These are phyloP conservation scores for Diospyros lotus DNA, from an alignment of 148 eudicot genomes.

Conservation along the genomic window DNA sequence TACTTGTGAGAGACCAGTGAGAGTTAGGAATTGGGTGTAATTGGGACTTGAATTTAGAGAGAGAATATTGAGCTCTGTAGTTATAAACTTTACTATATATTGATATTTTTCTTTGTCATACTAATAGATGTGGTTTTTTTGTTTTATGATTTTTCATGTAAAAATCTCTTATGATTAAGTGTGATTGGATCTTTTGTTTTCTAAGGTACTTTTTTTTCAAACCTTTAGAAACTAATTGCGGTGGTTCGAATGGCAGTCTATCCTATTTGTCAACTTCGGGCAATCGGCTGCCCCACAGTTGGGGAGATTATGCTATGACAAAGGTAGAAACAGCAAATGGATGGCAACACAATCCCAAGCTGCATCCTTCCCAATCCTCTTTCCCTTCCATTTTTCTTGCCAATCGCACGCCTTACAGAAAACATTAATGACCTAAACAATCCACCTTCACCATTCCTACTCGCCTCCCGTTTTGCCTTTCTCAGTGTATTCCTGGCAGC, in stretches of 20 bases:
- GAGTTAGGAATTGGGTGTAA: too few relatives aligned
- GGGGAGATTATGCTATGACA: constrained; percentile 37
- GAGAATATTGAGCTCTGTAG: too few relatives aligned
- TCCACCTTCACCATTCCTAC: constrained; percentile 10
- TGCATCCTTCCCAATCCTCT: constrained; percentile 36
- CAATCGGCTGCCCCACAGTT: constrained; percentile 38
- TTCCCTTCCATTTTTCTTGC: constrained; percentile 33
- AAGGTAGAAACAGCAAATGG: constrained; percentile 48
- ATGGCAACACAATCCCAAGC: constrained; percentile 28
- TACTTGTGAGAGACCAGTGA: too few relatives aligned
- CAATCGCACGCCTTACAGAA: constrained; percentile 2
- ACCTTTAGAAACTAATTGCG: constrained; percentile 13
- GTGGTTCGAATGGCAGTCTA: constrained; percentile 31
- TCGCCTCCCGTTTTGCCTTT: constrained; percentile 19
- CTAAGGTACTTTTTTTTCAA: too few relatives aligned
- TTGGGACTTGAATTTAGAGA: too few relatives aligned
- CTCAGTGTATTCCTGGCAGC: constrained; percentile 44
- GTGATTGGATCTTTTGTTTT: too few relatives aligned
- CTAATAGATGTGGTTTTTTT: too few relatives aligned
- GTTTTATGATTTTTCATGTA: too few relatives aligned
- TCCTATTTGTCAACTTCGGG: constrained; percentile 30
- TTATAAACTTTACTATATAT: too few relatives aligned
- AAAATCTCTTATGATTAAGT: too few relatives aligned
- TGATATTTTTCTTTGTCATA: too few relatives aligned
- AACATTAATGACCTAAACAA: not conserved